Evolutionary conservation across 305 asterid species (phyloP).

Genomic region (Fraxinus dipetala): DNA sequence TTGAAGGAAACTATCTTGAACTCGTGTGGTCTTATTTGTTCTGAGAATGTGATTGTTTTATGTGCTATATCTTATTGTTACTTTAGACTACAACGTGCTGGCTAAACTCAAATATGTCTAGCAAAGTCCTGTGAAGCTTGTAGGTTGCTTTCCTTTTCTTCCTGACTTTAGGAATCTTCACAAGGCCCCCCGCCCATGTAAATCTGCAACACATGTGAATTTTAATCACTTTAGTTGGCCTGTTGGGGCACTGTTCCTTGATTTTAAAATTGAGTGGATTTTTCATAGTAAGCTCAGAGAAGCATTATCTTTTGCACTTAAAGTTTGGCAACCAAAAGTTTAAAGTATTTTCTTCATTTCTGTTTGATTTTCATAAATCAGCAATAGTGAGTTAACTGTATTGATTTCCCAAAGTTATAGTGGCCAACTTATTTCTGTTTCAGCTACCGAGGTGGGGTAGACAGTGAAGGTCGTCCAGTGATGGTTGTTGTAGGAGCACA

Average conservation of each 20-base stretch:
- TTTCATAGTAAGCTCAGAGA: background rate
- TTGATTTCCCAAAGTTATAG: conserved; percentile 4
- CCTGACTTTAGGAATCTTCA: background rate
- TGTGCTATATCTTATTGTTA: background rate
- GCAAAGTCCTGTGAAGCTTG: background rate
- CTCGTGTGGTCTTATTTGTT: background rate
- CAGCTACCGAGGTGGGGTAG: conserved; percentile 98
- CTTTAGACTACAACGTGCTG: background rate
- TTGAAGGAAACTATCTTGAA: background rate
- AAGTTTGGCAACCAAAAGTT: background rate
- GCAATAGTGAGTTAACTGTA: background rate
- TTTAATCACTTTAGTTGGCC: background rate
- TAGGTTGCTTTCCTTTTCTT: background rate
- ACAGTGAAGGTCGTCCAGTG: conserved; percentile 87
- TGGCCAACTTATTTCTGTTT: conserved; percentile 14
- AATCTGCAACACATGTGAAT: background rate
- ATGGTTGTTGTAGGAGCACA: conserved; percentile 99
- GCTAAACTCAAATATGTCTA: background rate
- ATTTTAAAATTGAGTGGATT: background rate
- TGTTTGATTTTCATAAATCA: background rate
- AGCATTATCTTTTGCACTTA: background rate
- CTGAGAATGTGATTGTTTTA: background rate
- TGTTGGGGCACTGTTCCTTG: background rate
- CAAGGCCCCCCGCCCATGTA: background rate
- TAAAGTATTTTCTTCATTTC: background rate